These are phyloP conservation scores for Talaromyces amestolkiae DNA, from an alignment of 2,329 filamentous ascomycete species.

Conservation along the genomic window DNA sequence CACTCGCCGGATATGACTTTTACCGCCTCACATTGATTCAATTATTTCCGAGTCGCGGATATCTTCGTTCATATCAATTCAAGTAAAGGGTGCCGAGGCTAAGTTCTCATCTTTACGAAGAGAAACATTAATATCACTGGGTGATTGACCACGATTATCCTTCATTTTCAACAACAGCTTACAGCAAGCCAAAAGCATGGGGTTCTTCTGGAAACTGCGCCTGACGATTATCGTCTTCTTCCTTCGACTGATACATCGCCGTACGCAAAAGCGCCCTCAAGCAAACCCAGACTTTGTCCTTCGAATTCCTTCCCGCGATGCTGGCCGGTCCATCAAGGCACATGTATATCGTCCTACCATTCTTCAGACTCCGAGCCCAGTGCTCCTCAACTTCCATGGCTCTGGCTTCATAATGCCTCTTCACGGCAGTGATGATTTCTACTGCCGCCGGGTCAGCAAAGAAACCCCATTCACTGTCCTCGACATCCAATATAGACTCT, in stretches of 20 bases:
- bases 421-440: conserved; percentile 38
- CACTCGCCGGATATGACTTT: background rate
- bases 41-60: background rate
- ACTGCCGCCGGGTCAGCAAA: conserved; percentile 47
- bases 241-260: background rate
- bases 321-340: conserved; percentile 11
- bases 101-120: background rate
- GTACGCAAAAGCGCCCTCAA: conserved; percentile 8
- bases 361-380: background rate
- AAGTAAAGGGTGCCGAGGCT: background rate
- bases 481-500: conserved; percentile 50
- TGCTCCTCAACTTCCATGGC: conserved; percentile 16
- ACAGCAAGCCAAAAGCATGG: background rate
- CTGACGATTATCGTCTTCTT: conserved; percentile 11
- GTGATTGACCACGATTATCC: background rate
- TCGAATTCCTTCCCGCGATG: conserved; percentile 14
- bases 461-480: conserved; percentile 45
- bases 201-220: conserved; percentile 1
- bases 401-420: conserved; percentile 13
- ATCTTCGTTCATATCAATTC: background rate
- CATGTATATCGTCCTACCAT: conserved; percentile 8
- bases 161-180: background rate
- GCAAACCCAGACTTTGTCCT: conserved; percentile 19
- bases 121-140: background rate
- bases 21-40: background rate